Conservation (phyloP, 352 stramenopile genomes). For the Globisporangium nunn region DNA sequence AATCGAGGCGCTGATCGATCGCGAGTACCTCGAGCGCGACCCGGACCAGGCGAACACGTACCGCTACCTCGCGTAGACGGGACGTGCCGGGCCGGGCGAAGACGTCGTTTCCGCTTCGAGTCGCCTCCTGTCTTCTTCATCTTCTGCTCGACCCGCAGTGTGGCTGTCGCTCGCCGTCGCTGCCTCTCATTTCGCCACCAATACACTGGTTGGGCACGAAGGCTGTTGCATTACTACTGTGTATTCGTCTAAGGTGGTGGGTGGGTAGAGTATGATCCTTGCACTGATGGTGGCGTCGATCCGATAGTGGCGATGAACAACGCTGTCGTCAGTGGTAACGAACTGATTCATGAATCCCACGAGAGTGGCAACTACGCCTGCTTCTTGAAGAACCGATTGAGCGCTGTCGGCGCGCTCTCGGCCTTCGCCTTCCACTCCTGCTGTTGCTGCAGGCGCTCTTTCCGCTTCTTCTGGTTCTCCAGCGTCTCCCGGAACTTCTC, state of each 20-base stretch:
- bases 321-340: neutral
- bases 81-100: neutral
- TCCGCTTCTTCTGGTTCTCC: constrained; percentile 64
- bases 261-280: neutral
- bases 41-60: constrained; percentile 94
- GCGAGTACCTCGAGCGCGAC: constrained; percentile 97
- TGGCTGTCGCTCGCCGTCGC: neutral
- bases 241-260: neutral
- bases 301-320: too few species aligned
- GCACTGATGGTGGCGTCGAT: neutral
- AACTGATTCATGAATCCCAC: too few species aligned
- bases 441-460: constrained; percentile 67
- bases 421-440: constrained; percentile 76
- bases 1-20: constrained; percentile 97
- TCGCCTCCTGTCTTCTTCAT: neutral
- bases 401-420: constrained; percentile 60
- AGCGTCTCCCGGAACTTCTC: constrained; percentile 87
- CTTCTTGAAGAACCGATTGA: constrained; percentile 89
- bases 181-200: neutral
- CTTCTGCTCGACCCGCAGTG: neutral
- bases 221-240: neutral
- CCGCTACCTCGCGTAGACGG: constrained; percentile 89
- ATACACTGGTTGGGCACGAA: neutral
- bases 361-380: constrained; percentile 19
- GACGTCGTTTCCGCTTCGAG: neutral